Base-by-base conservation (phyloP, 192 early-diverging fungal genomes). In the Bifiguratus adelaidae region DNA sequence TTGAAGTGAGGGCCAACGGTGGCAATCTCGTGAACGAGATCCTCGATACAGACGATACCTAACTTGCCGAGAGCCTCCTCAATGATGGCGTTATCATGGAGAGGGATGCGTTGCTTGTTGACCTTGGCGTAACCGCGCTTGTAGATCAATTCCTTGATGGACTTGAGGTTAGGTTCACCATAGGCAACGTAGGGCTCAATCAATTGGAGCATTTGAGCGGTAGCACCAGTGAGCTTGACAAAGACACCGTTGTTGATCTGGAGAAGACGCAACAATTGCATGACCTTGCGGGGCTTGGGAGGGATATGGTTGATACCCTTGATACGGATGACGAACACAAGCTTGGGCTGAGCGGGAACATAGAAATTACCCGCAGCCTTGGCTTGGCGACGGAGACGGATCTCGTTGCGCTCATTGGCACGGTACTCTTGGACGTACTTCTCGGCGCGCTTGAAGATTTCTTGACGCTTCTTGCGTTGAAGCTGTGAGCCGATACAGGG, bases 261-360 rank as follows among this genome's bases (percentile, higher is more conserved):
- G 73, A 88, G 83, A 60, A 99, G 79, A 83, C 94, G 93, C 62
- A 99, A 74, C 57, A 99, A 83, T 77, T 97, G 94, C 53, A 99
- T 81, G 47, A 97, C 88, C 89, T 99, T 99, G 67, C 91, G 82
- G 61, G 96, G 92, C 85, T 99, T 99, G 69, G 94, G 96, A 24
- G 94, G 78, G 56, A 99, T 85, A 78, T 96, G 89, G 85, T 93
- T 97, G 83, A 99, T 93, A 95, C 92, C 94, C 85, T 95, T 97
- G 73, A 95, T 90, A 75, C 95, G 91, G 73, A 99, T 72, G 50
- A 99, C 93, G 53, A 99, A 95, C 53, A 88, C 90, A 42, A 99
- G 85, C 80, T 95, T 94, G 70, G 89, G 76, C 74, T 99, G 85
- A 43, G 88, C 83, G 41, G 91, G 81, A 28, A 99, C 93, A 73